Percentiles rank a stretch among this genome's conserved stretches.
These are phyloP conservation scores for Pleurotus pulmonarius DNA, from an alignment of 768 basidiomycete species.

Conservation along the genomic window DNA sequence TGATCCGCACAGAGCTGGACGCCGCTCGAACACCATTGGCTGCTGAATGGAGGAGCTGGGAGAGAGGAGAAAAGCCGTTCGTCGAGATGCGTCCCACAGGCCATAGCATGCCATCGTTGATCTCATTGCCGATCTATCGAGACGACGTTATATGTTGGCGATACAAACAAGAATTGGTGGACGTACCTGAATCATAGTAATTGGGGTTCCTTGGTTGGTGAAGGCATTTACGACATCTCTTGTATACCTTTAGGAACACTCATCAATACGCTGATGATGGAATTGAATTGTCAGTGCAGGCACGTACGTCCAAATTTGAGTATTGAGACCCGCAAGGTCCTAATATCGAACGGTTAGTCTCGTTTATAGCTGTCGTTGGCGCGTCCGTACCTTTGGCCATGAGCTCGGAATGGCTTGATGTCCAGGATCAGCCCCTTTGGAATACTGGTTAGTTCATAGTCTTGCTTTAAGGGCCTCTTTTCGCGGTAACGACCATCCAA, in stretches of 20 bases:
- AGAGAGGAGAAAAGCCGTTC: constrained; percentile 47
- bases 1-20: constrained; percentile 42
- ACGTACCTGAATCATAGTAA: constrained; percentile 45
- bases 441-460: not conserved
- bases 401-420: constrained; percentile 55
- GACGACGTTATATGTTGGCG: not conserved
- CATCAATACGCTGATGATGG: not conserved
- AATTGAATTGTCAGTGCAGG: not conserved
- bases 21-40: constrained; percentile 48
- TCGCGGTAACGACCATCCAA: not conserved
- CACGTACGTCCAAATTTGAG: constrained; percentile 49
- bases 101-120: constrained; percentile 63
- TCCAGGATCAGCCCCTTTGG: constrained; percentile 60
- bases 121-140: constrained; percentile 57
- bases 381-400: constrained; percentile 39
- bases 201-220: constrained; percentile 47
- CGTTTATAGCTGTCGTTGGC: not conserved
- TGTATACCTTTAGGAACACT: constrained; percentile 39
- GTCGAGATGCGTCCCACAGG: constrained; percentile 52
- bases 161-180: not conserved
- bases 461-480: too few species aligned
- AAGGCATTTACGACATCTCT: constrained; percentile 48
- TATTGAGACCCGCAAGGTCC: constrained; percentile 45
- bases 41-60: constrained; percentile 60
- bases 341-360: constrained; percentile 9